phyloP scores from a whole-genome alignment of 768 basidiomycete species.

The Cystobasidium onofrii region DNA sequence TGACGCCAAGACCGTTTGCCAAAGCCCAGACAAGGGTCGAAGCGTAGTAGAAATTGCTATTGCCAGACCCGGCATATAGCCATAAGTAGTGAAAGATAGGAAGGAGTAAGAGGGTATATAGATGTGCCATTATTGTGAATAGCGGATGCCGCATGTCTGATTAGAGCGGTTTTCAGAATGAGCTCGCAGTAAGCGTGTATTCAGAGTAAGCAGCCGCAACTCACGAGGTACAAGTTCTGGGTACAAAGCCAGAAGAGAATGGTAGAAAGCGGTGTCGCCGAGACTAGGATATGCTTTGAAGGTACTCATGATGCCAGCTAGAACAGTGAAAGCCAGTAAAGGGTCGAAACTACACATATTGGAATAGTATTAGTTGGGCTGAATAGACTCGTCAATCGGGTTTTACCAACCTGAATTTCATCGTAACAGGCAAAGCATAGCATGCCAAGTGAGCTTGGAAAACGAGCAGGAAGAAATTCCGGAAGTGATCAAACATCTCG shows the following conservation, averaged over 20 bases:
- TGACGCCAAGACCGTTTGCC: slow-evolving; percentile 58
- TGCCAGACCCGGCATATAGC: slow-evolving; percentile 83
- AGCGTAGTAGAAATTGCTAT: slow-evolving; percentile 98
- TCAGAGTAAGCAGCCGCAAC: slow-evolving; percentile 43
- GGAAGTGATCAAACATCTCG: slow-evolving; percentile 98
- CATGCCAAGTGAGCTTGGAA: slow-evolving; percentile 78
- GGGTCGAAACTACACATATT: slow-evolving; percentile 61
- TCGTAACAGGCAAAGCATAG: slow-evolving; percentile 75
- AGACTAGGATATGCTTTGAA: slow-evolving; percentile 91
- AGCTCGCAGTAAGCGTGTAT: neutral
- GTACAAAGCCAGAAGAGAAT: slow-evolving; percentile 70
- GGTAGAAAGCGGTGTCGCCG: slow-evolving; percentile 76
- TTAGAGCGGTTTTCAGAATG: neutral
- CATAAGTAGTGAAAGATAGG: slow-evolving; percentile 88
- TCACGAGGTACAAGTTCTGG: slow-evolving; percentile 74
- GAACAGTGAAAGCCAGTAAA: slow-evolving; percentile 66
- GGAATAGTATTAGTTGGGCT: neutral
- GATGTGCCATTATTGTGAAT: slow-evolving; percentile 28
- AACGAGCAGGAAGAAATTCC: slow-evolving; percentile 87
- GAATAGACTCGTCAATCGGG: too few species aligned
- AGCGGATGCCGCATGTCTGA: slow-evolving; percentile 59
- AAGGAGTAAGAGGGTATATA: slow-evolving; percentile 79
- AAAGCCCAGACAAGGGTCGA: slow-evolving; percentile 87
- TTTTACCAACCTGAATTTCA: slow-evolving; percentile 65
- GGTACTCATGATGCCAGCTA: slow-evolving; percentile 65